Percentiles rank a stretch among this genome's conserved stretches.
These are phyloP conservation scores for Suillus variegatus DNA, from an alignment of 768 basidiomycete species.

Conservation along the genomic window DNA sequence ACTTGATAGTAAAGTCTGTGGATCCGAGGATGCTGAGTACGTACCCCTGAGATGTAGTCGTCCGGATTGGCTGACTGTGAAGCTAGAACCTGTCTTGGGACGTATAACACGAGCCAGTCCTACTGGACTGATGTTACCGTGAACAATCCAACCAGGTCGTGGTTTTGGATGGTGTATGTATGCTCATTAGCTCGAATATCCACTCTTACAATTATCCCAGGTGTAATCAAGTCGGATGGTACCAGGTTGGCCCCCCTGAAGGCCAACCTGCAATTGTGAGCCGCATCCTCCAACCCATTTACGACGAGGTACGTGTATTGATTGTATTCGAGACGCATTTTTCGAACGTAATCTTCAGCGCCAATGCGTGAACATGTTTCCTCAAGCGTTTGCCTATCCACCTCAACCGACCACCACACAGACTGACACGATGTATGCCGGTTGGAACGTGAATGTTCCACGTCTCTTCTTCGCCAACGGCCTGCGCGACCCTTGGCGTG, in stretches of 20 bases:
- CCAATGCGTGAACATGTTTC: slow-evolving; percentile 70
- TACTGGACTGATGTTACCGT: slow-evolving; percentile 58
- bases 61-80: slow-evolving; percentile 34
- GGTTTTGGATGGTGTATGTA: slow-evolving; percentile 69
- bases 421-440: slow-evolving; percentile 56
- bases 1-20: slow-evolving; percentile 48
- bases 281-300: slow-evolving; percentile 31
- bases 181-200: neutral
- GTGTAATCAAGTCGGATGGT: slow-evolving; percentile 70
- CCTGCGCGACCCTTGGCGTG: slow-evolving; percentile 67
- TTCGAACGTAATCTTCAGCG: slow-evolving; percentile 39
- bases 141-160: slow-evolving; percentile 59
- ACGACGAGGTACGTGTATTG: slow-evolving; percentile 24
- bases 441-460: slow-evolving; percentile 61
- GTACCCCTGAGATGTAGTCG: slow-evolving; percentile 20
- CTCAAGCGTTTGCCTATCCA: slow-evolving; percentile 51
- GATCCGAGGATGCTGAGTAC: slow-evolving; percentile 45
- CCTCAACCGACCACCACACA: slow-evolving; percentile 43
- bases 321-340: neutral
- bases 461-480: slow-evolving; percentile 73
- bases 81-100: slow-evolving; percentile 41
- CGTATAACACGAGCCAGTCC: slow-evolving; percentile 37
- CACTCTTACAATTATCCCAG: slow-evolving; percentile 30
- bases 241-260: slow-evolving; percentile 38
- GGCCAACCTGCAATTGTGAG: slow-evolving; percentile 37